Evolutionary conservation across 108 stramenopile species (phyloP), one percentile per base, ranked within the genome.

Genomic region (Parmales sp.): DNA sequence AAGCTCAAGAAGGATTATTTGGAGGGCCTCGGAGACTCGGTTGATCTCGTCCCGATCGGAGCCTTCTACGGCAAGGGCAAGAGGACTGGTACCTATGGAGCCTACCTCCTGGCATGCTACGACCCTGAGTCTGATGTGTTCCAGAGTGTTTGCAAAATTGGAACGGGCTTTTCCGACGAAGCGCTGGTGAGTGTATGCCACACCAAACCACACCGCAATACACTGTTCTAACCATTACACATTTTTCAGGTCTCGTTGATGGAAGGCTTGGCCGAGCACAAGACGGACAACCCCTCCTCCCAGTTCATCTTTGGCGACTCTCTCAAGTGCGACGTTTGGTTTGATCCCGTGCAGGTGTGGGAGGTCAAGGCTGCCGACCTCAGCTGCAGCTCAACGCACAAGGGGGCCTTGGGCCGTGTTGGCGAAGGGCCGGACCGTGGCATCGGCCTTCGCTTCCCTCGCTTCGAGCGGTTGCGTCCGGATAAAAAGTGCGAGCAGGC

Each of bases 1-100:
- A 99, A 99, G 68, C 85, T 99, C 39, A 99, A 99, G 75, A 99
- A 99, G 82, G 99, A 99, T 79, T 99, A 99, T 66, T 80, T 99
- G n/a, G 93, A 96, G 20, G 94, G 97, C 41, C 79, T 97, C 25
- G 96, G 95, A 7, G 99, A 99, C 80, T 90, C 91, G 34, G 86
- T 99, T 29, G 99, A 99, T 75, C 81, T 99, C 65, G 99, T 99
- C 7, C 93, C 93, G n/a, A 66, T 99, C 44, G 98, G 96, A 1
- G 98, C 94, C n/a, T 86, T 88, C 80, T 80, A 87, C 64, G 98
- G 98, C 9, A 81, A 78, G 67, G 98, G 96, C 29, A 99, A 98
- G 75, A 81, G 93, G 19, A 94, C 93, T 4, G 92, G 94, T 25
- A 82, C 86, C 23, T 99, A 90, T 74, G 99, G 99, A 0, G 97